Evolutionary conservation across 2,329 filamentous ascomycete species (phyloP).

Genomic region (Colletotrichum cordylinicola): DNA sequence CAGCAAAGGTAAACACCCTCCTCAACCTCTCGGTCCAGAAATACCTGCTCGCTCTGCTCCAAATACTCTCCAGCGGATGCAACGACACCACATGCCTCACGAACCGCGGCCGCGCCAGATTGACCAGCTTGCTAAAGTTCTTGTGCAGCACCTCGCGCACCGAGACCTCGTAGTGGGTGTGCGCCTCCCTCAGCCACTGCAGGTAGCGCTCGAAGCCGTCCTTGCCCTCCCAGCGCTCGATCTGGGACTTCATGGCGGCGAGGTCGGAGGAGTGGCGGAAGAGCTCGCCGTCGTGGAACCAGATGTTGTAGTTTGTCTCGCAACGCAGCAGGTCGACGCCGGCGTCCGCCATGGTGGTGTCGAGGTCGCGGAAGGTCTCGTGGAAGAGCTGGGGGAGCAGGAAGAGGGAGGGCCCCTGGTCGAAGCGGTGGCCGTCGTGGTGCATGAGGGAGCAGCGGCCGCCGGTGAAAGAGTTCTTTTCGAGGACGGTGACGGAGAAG

Average conservation of each 20-base stretch:
- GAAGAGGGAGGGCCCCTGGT: constrained; percentile 77
- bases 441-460: constrained; percentile 73
- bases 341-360: constrained; percentile 68
- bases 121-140: constrained; percentile 68
- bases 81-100: constrained; percentile 62
- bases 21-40: constrained; percentile 74
- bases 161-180: constrained; percentile 73
- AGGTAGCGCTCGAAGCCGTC: constrained; percentile 75
- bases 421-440: constrained; percentile 70
- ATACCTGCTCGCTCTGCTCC: constrained; percentile 67
- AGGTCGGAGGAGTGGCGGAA: constrained; percentile 73
- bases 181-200: constrained; percentile 68
- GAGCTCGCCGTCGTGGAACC: constrained; percentile 70
- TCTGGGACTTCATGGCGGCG: constrained; percentile 71
- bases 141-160: constrained; percentile 69
- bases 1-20: constrained; percentile 77
- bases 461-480: constrained; percentile 77
- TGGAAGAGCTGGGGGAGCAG: constrained; percentile 74
- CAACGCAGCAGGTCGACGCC: constrained; percentile 74
- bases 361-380: constrained; percentile 72
- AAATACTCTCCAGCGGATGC: constrained; percentile 77
- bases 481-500: constrained; percentile 75
- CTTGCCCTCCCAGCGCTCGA: constrained; percentile 76
- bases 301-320: constrained; percentile 77
- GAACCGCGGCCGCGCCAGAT: constrained; percentile 64